These are phyloP conservation scores for Cladophialophora yegresii DNA, from an alignment of 2,329 filamentous ascomycete species.

Conservation along the genomic window DNA sequence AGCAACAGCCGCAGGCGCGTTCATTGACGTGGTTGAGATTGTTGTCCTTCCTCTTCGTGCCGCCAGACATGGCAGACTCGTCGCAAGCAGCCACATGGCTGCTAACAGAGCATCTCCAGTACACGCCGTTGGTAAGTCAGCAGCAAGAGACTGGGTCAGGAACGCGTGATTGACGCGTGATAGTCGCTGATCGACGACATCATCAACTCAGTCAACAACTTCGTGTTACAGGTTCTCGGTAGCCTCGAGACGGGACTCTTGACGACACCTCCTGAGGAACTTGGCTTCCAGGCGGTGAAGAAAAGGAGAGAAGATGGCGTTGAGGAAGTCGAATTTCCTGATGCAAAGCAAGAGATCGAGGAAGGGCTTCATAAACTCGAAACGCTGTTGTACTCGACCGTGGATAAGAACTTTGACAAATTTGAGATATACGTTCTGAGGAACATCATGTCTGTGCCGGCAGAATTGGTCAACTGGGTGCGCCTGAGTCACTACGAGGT, in stretches of 20 bases:
- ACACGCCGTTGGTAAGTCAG: constrained; percentile 77
- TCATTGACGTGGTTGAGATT: not conserved
- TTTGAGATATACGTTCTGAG: constrained; percentile 88
- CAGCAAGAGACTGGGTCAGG: not conserved
- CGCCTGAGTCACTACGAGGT: constrained; percentile 82
- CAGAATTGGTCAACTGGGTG: constrained; percentile 75
- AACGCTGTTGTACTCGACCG: constrained; percentile 75
- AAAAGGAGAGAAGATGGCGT: constrained; percentile 48
- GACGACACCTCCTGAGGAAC: constrained; percentile 68
- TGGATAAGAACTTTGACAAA: constrained; percentile 82
- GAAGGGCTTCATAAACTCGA: constrained; percentile 83
- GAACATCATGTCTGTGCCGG: constrained; percentile 75
- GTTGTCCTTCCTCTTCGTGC: not conserved
- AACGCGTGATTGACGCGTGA: not conserved
- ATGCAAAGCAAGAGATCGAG: constrained; percentile 73
- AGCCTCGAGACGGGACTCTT: constrained; percentile 82
- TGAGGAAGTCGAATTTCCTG: constrained; percentile 51
- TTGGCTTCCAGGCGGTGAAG: constrained; percentile 71
- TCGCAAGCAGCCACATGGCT: constrained; percentile 56
- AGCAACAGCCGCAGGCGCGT: not conserved
- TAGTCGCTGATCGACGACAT: constrained; percentile 96
- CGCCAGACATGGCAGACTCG: constrained; percentile 32
- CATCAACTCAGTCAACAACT: constrained; percentile 92
- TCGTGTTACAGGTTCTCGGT: constrained; percentile 85
- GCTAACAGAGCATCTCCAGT: constrained; percentile 92